phyloP scores from a whole-genome alignment of 768 basidiomycete genomes.

The Boletus bicolor region DNA sequence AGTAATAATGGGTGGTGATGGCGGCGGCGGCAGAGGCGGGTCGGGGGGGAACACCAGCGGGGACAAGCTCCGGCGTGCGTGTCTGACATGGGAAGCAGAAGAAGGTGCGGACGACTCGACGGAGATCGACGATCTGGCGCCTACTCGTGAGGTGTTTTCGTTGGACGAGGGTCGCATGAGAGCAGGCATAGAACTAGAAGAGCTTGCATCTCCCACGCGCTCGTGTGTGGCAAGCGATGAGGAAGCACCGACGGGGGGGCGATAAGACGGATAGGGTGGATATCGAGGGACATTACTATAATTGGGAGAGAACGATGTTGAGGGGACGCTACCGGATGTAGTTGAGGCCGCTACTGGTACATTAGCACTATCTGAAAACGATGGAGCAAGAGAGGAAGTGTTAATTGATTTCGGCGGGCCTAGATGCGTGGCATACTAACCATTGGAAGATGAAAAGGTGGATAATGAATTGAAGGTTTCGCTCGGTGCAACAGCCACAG shows the following conservation, averaged over 20 bases:
- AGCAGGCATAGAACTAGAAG: constrained; percentile 9
- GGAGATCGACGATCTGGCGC: constrained; percentile 10
- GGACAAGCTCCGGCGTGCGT: constrained; percentile 24
- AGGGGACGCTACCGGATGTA: constrained; percentile 15
- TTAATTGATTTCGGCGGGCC: constrained; percentile 11
- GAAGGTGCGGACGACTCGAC: constrained; percentile 5
- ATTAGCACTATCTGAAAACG: constrained; percentile 9
- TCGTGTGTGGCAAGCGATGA: constrained; percentile 17
- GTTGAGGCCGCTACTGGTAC: constrained; percentile 7
- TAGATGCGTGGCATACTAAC: constrained; percentile 18
- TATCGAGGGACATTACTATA: constrained; percentile 25
- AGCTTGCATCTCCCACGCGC: constrained; percentile 11
- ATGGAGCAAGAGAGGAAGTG: constrained; percentile 2
- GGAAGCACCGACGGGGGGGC: constrained; percentile 8
- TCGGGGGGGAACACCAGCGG: constrained; percentile 24
- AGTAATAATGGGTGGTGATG: constrained; percentile 10
- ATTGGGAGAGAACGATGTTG: constrained; percentile 16
- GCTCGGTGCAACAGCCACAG: constrained; percentile 7
- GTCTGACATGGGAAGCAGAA: constrained; percentile 13
- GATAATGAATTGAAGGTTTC: constrained; percentile 17
- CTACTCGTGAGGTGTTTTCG: constrained; percentile 10
- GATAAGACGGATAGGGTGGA: constrained; percentile 26
- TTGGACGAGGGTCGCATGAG: constrained; percentile 19
- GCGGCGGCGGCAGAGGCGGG: background rate
- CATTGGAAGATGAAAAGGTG: constrained; percentile 17